A percentile compares a stretch with the other conserved stretches of the same genome.
phyloP scores from a whole-genome alignment of 139 green algal genomes.

The Dunaliella primolecta region DNA sequence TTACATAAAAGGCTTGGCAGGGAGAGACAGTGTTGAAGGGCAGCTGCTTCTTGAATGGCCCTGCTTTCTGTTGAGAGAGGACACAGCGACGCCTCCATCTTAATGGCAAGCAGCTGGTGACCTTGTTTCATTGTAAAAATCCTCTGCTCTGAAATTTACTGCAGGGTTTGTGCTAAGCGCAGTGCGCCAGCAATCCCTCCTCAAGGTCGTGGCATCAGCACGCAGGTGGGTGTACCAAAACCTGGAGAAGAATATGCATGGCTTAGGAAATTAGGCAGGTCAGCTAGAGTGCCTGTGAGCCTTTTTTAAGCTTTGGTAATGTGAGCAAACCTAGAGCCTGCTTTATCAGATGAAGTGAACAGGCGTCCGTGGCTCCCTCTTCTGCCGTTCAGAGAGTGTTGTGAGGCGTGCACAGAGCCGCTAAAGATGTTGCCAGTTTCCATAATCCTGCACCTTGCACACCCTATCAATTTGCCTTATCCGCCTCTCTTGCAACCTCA shows the following conservation, averaged over 20 bases:
- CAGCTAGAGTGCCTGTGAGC: background rate
- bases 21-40: no score
- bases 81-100: no score
- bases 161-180: background rate
- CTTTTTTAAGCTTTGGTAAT: background rate
- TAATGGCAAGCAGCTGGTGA: background rate
- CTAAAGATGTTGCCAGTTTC: background rate
- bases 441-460: background rate
- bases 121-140: background rate
- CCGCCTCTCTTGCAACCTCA: background rate
- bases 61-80: no score
- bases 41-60: no score
- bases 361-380: no score
- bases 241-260: no score
- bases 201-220: constrained; percentile 1
- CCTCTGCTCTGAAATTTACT: background rate
- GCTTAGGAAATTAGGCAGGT: background rate
- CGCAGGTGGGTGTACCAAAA: no score
- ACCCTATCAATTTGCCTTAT: background rate
- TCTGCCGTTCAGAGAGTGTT: no score
- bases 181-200: background rate
- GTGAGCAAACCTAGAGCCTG: background rate
- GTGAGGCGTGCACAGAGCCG: no score
- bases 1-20: no score
- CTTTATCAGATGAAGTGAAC: background rate